phyloP scores from a whole-genome alignment of 192 early-diverging fungal genomes.

The Globomyces pollinis-pini region DNA sequence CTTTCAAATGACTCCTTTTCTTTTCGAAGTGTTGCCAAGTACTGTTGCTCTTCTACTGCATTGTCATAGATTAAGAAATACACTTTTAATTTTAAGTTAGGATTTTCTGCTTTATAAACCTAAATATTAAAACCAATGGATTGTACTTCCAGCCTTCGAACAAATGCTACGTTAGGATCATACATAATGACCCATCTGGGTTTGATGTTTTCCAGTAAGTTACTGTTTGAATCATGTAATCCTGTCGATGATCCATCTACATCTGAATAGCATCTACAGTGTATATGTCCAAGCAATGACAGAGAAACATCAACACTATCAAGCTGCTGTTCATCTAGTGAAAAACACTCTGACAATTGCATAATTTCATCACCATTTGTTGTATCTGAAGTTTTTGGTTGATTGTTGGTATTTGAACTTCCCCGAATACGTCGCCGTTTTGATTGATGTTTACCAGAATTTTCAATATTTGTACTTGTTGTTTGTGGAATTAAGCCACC shows the following conservation, averaged over 20 bases:
- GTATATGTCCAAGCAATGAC: too few species aligned
- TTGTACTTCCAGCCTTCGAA: conserved; percentile 73
- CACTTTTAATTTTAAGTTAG: conserved; percentile 53
- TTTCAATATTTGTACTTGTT: neutral
- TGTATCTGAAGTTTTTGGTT: neutral
- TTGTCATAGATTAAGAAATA: conserved; percentile 94
- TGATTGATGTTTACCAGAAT: neutral
- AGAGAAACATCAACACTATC: too few species aligned
- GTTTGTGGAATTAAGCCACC: too few species aligned
- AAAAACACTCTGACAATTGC: neutral
- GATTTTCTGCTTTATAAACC: conserved; percentile 54
- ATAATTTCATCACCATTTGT: neutral
- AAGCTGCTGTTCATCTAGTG: too few species aligned
- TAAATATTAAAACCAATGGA: conserved; percentile 8
- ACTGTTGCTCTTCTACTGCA: conserved; percentile 90
- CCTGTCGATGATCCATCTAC: too few species aligned
- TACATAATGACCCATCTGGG: conserved; percentile 88
- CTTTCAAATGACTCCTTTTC: conserved; percentile 94
- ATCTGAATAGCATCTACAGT: too few species aligned
- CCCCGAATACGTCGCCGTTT: neutral
- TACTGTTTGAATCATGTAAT: conserved; percentile 58
- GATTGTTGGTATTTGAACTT: neutral
- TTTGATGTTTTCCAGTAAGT: conserved; percentile 54
- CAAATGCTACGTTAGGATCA: conserved; percentile 79
- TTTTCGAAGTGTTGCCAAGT: conserved; percentile 69